Evolutionary conservation across 1,284 basidiomycete genomes (phyloP), one percentile per base, ranked within the genome.

Genomic region (Ganoderma meredithae): DNA sequence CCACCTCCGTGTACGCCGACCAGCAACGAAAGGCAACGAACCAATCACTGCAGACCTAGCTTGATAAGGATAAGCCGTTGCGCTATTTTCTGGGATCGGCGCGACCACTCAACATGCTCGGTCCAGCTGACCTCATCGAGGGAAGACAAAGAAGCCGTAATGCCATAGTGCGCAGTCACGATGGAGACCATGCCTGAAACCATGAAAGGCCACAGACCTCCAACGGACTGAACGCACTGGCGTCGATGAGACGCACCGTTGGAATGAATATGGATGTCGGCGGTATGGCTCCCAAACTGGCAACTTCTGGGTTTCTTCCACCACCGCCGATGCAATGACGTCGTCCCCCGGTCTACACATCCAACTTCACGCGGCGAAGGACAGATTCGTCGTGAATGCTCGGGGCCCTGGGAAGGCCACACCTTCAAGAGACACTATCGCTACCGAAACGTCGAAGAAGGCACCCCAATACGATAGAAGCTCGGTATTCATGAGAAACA

Each of bases 91-190:
- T 56, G 12, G 55, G 64, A 62, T 66, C 60, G 59, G 49, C 59
- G 64, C 59, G 64, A 65, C 41, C 44, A 8, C 41, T 9, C 8
- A 39, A 53, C 58, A 56, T 31, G 40, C 52, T 27, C 39, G 1
- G 7, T n/a, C 41, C 64, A 60, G 44, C 64, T 65, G 64, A 65
- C 59, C 58, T 52, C 44, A 36, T 47, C 25, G 52, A 53, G 25
- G 52, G 36, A 33, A n/a, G 8, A n/a, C 2, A 19, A 25, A 31
- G 55, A 56, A 56, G 55, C 55, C 55, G 17, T n/a, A 47, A n/a
- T n/a, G 7, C n/a, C 31, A 19, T 22, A 12, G 36, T 39, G 55
- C 31, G 33, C 53, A 55, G 55, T 31, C 31, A 15, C 33, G 31
- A 58, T 58, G 55, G 33, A 19, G 55, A 36, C 55, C 55, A 55